Conservation (phyloP, 2,329 filamentous ascomycete genomes). For the Lachnellula arida region DNA sequence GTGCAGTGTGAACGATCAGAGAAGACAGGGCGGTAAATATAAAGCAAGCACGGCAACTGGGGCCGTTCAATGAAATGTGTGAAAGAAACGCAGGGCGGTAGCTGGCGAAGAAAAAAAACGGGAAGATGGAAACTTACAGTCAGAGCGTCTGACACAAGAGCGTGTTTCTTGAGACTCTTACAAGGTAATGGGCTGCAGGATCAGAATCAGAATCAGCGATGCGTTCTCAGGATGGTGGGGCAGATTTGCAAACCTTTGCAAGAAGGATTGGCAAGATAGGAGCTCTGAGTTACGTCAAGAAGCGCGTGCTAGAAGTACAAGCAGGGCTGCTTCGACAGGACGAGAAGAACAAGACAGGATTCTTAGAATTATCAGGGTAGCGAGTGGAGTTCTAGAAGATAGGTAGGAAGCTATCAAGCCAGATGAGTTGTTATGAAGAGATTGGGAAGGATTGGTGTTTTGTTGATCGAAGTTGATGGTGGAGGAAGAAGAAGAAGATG, state of each 20-base stretch:
- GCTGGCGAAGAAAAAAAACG: neutral
- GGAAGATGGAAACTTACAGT: slow-evolving; percentile 17
- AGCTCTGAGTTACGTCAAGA: slow-evolving; percentile 6
- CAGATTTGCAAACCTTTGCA: slow-evolving; percentile 18
- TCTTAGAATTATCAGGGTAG: slow-evolving; percentile 26
- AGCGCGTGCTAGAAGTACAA: slow-evolving; percentile 6
- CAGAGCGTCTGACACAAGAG: slow-evolving; percentile 21
- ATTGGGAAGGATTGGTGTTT: slow-evolving; percentile 26
- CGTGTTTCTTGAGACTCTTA: slow-evolving; percentile 9
- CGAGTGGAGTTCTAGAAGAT: slow-evolving; percentile 33
- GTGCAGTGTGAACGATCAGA: neutral
- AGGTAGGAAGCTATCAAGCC: slow-evolving; percentile 36
- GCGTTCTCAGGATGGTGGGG: neutral
- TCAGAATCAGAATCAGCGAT: slow-evolving; percentile 12
- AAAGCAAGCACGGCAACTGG: neutral
- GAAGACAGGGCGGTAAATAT: neutral
- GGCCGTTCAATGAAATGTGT: neutral
- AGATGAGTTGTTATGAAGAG: slow-evolving; percentile 30
- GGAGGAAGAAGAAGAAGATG: neutral
- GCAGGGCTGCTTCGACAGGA: slow-evolving; percentile 7
- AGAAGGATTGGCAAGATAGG: slow-evolving; percentile 6
- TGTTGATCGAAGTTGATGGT: slow-evolving; percentile 14
- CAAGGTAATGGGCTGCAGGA: slow-evolving; percentile 17
- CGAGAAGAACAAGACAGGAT: slow-evolving; percentile 13
- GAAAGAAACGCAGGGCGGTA: neutral